phyloP scores from a whole-genome alignment of 768 basidiomycete genomes.

The Boletus sensibilis region DNA sequence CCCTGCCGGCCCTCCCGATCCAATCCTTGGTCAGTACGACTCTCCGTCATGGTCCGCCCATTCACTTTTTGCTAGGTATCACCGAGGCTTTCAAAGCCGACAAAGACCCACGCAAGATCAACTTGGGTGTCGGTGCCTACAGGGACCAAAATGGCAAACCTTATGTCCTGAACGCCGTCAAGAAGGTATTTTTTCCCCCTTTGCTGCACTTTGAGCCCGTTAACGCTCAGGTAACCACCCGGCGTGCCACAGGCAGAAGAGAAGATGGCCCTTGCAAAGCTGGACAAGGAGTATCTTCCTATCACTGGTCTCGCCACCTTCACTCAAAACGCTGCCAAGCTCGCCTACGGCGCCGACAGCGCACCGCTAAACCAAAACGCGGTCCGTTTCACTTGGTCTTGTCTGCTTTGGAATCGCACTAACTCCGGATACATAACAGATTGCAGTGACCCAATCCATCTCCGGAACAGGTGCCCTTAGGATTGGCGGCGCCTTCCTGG shows the following conservation, averaged over 20 bases:
- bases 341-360: conserved; percentile 88
- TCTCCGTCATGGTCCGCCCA: neutral
- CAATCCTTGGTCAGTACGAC: conserved; percentile 73
- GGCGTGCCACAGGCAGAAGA: conserved; percentile 65
- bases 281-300: conserved; percentile 95
- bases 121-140: conserved; percentile 96
- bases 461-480: conserved; percentile 98
- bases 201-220: neutral
- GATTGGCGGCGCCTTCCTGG: conserved; percentile 91
- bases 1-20: conserved; percentile 86
- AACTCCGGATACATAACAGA: conserved; percentile 40
- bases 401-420: neutral
- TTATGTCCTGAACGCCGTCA: conserved; percentile 85
- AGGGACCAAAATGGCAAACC: conserved; percentile 94
- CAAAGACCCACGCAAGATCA: conserved; percentile 89
- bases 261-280: conserved; percentile 56
- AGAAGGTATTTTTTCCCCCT: conserved; percentile 54
- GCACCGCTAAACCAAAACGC: conserved; percentile 66
- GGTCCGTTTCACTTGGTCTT: conserved; percentile 45
- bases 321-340: conserved; percentile 80
- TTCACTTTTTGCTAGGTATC: conserved; percentile 53
- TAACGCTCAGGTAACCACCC: neutral
- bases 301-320: conserved; percentile 90
- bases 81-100: conserved; percentile 97
- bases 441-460: conserved; percentile 89